Evolutionary conservation across 2,329 filamentous ascomycete genomes (phyloP).

Genomic region (Talaromyces pinophilus): DNA sequence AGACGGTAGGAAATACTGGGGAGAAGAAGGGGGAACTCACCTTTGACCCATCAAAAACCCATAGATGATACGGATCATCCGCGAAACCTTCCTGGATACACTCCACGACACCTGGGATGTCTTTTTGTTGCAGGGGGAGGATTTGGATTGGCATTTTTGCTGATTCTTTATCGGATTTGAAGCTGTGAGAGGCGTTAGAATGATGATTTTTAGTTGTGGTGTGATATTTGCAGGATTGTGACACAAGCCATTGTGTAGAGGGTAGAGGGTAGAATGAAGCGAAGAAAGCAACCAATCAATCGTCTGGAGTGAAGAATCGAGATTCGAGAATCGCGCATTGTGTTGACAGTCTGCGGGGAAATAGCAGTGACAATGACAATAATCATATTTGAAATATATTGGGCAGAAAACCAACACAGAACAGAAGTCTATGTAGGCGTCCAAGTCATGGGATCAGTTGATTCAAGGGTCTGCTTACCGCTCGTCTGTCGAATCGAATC

Average conservation of each 20-base stretch:
- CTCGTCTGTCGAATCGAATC: background rate
- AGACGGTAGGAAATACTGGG: too few relatives aligned
- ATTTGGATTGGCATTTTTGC: conserved; percentile 52
- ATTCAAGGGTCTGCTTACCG: background rate
- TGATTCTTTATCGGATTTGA: background rate
- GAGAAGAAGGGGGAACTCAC: conserved; percentile 36
- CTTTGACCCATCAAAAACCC: conserved; percentile 63
- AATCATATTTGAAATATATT: background rate
- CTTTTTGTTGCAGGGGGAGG: conserved; percentile 55
- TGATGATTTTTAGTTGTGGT: background rate
- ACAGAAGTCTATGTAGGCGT: background rate
- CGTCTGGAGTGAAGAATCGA: background rate
- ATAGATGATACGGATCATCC: conserved; percentile 66
- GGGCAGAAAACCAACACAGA: background rate
- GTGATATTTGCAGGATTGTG: background rate
- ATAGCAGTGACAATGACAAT: background rate
- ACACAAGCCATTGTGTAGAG: background rate
- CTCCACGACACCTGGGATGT: conserved; percentile 65
- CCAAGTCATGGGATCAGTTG: background rate
- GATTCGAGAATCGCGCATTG: background rate
- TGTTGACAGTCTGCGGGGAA: too few relatives aligned
- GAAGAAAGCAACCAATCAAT: background rate
- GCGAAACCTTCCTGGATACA: conserved; percentile 68
- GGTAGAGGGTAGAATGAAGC: background rate
- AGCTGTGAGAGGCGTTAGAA: background rate